Percentiles rank a stretch among this genome's conserved stretches.
phyloP scores from a whole-genome alignment of 768 basidiomycete genomes.

The Suillus clintonianus region DNA sequence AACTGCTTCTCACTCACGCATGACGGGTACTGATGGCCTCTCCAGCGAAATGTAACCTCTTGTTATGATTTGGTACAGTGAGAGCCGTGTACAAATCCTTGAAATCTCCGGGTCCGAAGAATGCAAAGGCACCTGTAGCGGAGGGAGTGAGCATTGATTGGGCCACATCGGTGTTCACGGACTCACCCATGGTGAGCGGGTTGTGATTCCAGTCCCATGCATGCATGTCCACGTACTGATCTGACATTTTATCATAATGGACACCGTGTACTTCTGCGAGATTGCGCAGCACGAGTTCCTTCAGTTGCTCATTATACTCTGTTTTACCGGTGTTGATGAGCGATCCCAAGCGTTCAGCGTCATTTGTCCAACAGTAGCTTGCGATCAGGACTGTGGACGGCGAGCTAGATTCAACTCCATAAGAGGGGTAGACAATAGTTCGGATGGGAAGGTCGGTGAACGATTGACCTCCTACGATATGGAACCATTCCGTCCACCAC shows the following conservation, averaged over 20 bases:
- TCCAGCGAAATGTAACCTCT: too few relatives aligned
- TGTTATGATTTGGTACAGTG: slow-evolving; percentile 30
- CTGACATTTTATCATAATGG: slow-evolving; percentile 20
- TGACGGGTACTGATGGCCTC: too few relatives aligned
- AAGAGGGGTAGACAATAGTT: slow-evolving; percentile 46
- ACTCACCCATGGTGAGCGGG: slow-evolving; percentile 35
- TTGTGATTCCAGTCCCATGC: slow-evolving; percentile 38
- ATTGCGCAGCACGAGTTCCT: slow-evolving; percentile 25
- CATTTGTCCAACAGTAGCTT: slow-evolving; percentile 42
- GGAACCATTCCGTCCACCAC: slow-evolving; percentile 43
- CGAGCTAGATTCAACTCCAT: slow-evolving; percentile 22
- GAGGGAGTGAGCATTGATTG: not conserved
- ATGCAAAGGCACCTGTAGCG: slow-evolving; percentile 38
- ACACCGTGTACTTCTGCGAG: slow-evolving; percentile 19
- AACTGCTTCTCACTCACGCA: too few relatives aligned
- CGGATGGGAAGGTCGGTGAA: slow-evolving; percentile 43
- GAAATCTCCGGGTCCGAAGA: slow-evolving; percentile 44
- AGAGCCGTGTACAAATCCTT: slow-evolving; percentile 31
- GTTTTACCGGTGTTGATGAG: slow-evolving; percentile 22
- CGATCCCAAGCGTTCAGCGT: slow-evolving; percentile 38
- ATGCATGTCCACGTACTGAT: slow-evolving; percentile 22
- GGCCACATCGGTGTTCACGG: not conserved
- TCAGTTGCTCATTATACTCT: slow-evolving; percentile 14
- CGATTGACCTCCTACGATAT: slow-evolving; percentile 42
- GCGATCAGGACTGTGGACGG: slow-evolving; percentile 37